Base-by-base conservation (phyloP, 441 rosid species). In the Aquilaria agallochum region DNA sequence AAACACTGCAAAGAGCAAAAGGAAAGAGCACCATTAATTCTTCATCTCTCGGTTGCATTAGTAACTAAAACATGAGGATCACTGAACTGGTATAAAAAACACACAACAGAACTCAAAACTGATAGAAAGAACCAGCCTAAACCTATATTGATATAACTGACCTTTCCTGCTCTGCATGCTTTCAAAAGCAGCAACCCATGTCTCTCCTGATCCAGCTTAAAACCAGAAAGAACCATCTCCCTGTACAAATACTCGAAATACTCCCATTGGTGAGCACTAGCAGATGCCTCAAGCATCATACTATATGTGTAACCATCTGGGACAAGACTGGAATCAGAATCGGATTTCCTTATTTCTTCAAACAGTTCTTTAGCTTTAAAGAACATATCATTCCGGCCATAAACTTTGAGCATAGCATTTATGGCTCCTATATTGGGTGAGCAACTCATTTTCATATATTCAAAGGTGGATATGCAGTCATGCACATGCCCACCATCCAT, bases 81-180 rank as follows among this genome's bases (percentile, higher is more conserved):
- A 36, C 7, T 1, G 50, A 32, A 51, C 30, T 13, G 31, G 50
- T 50, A 52, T 50, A 5, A 34, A 53, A 27, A 47, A 2, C 30
- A 11, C 31, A n/a, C 49, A 15, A 32, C 12, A 15, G 13, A n/a
- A 48, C 15, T 52, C 50, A 49, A 58, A 8, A 49, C 31, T 14
- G 42, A 50, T 12, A 27, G 15, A 44, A 3, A 31, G 31, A 11
- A 6, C 5, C 1, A 57, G 36, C 52, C 59, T 33, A 42, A 55
- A 30, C 58, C 44, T 14, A 40, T 60, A 60, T 5, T 12, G 53
- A 63, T 59, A 42, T 11, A 53, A 44, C 56, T 71, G 53, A 93
- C 98, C 96, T 93, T 90, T 64, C 98, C 96, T 59, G 85, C 87
- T 81, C 82, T 80, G 27, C 95, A 82, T 62, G 97, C 96, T 74